Percentiles rank a stretch among this genome's conserved stretches.
Evolutionary conservation across 805 yeast species (phyloP).

Genomic region (Starmerella floricola): DNA sequence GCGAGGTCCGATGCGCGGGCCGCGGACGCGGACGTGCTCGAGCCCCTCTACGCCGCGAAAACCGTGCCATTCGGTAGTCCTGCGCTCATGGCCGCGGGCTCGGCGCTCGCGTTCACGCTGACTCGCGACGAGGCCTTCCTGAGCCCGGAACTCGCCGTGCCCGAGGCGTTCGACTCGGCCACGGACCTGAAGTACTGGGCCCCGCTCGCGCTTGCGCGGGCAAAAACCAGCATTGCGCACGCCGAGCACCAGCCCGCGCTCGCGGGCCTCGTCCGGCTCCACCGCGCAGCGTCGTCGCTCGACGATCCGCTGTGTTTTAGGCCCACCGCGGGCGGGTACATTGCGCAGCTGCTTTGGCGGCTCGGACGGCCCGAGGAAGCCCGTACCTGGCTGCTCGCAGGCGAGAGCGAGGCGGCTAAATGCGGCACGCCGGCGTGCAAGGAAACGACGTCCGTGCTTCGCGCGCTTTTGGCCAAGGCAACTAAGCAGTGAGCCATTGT

Average conservation of each 20-base stretch:
- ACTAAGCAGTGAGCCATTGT: no score
- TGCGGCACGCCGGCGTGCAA: conserved; percentile 20
- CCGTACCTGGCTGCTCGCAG: conserved; percentile 15
- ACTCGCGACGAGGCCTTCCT: conserved; percentile 2
- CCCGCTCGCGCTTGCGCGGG: conserved; percentile 21
- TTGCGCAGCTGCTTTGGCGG: conserved; percentile 23
- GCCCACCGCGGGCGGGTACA: conserved; percentile 20
- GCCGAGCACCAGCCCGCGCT: conserved; percentile 21
- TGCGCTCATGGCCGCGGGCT: conserved; percentile 21
- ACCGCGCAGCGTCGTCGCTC: conserved; percentile 17
- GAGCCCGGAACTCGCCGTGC: background rate
- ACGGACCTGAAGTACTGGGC: conserved; percentile 2
- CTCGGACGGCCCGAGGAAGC: conserved; percentile 20
- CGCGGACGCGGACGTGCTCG: conserved; percentile 18
- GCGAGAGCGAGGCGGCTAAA: conserved; percentile 12
- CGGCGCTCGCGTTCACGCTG: conserved; percentile 19
- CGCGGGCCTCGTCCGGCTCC: conserved; percentile 18
- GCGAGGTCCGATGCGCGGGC: conserved; percentile 13
- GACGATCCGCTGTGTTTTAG: conserved; percentile 18
- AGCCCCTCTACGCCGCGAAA: conserved; percentile 23
- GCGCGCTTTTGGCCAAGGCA: conserved; percentile 7
- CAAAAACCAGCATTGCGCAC: conserved; percentile 15
- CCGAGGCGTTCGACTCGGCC: conserved; percentile 6
- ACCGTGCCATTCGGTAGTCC: conserved; percentile 25
- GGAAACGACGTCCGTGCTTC: conserved; percentile 16